phyloP scores from a whole-genome alignment of 2,329 filamentous ascomycete species.

The Sporothrix sp. region DNA sequence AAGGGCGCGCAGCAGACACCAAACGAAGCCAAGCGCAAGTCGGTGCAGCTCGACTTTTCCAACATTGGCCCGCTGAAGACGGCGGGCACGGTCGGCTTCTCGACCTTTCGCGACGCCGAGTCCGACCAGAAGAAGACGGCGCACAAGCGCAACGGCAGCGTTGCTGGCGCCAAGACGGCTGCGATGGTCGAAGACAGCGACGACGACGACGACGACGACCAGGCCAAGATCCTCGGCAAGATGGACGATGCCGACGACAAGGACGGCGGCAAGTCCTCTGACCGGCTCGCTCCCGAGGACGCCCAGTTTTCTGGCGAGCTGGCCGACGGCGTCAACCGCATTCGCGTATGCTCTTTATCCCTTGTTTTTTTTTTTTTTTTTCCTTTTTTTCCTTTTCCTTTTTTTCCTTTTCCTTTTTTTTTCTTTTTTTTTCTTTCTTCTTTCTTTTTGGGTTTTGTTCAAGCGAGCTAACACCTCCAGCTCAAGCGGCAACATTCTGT shows the following conservation, averaged over 20 bases:
- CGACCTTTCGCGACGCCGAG: constrained; percentile 69
- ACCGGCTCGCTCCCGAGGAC: constrained; percentile 60
- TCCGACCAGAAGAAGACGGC: constrained; percentile 49
- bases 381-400: neutral
- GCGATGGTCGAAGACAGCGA: constrained; percentile 64
- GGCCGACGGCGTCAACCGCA: constrained; percentile 70
- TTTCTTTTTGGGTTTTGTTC: constrained; percentile 12
- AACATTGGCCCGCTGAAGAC: constrained; percentile 75
- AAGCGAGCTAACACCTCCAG: constrained; percentile 31
- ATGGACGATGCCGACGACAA: constrained; percentile 52
- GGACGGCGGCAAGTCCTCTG: constrained; percentile 43
- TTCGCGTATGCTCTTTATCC: constrained; percentile 50
- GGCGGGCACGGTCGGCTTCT: constrained; percentile 81
- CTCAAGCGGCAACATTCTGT: constrained; percentile 72
- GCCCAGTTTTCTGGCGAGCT: constrained; percentile 63
- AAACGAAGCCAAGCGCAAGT: constrained; percentile 63
- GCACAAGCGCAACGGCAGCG: constrained; percentile 46
- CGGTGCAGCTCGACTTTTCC: constrained; percentile 74
- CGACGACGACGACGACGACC: constrained; percentile 48
- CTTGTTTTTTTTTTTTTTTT: constrained; percentile 13
- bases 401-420: constrained; percentile 16
- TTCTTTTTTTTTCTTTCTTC: neutral
- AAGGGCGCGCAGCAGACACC: constrained; percentile 56
- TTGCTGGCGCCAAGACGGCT: constrained; percentile 35
- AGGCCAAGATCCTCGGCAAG: constrained; percentile 45